A percentile compares a stretch with the other conserved stretches of the same genome.
Evolutionary conservation across 495 filamentous ascomycete species (phyloP).

Genomic region (Penicillium goetzii): DNA sequence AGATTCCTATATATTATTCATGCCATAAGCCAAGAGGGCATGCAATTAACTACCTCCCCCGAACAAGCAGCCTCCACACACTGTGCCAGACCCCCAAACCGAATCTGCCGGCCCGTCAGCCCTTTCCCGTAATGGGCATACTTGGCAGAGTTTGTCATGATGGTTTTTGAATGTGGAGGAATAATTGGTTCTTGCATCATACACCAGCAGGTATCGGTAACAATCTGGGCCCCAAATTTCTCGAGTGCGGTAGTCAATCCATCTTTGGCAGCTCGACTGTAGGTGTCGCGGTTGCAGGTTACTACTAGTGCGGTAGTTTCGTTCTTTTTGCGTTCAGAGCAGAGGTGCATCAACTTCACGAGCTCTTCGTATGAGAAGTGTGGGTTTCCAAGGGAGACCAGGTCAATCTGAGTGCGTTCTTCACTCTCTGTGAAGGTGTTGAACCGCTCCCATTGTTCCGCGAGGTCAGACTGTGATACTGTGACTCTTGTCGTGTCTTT

Average conservation of each 20-base stretch:
- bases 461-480: not conserved
- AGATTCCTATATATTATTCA: not conserved
- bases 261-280: conserved; percentile 19
- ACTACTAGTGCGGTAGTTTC: conserved; percentile 19
- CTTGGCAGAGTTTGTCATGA: conserved; percentile 39
- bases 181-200: conserved; percentile 35
- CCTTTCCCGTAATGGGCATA: conserved; percentile 36
- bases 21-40: not conserved
- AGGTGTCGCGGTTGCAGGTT: conserved; percentile 27
- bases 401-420: conserved; percentile 14
- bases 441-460: not conserved
- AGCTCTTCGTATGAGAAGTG: conserved; percentile 37
- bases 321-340: conserved; percentile 18
- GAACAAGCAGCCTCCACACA: conserved; percentile 29
- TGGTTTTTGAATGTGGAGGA: conserved; percentile 13
- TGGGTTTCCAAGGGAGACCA: conserved; percentile 42
- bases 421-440: not conserved
- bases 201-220: conserved; percentile 41
- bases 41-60: not conserved
- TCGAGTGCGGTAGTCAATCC: conserved; percentile 22
- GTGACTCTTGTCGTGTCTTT: not conserved
- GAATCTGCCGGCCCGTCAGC: conserved; percentile 21
- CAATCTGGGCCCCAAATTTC: conserved; percentile 29
- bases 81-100: conserved; percentile 28
- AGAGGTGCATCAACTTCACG: conserved; percentile 16